Percentiles rank a stretch among this genome's conserved stretches.
phyloP scores from a whole-genome alignment of 2,329 filamentous ascomycete genomes.

The Geosmithia putterillii region DNA sequence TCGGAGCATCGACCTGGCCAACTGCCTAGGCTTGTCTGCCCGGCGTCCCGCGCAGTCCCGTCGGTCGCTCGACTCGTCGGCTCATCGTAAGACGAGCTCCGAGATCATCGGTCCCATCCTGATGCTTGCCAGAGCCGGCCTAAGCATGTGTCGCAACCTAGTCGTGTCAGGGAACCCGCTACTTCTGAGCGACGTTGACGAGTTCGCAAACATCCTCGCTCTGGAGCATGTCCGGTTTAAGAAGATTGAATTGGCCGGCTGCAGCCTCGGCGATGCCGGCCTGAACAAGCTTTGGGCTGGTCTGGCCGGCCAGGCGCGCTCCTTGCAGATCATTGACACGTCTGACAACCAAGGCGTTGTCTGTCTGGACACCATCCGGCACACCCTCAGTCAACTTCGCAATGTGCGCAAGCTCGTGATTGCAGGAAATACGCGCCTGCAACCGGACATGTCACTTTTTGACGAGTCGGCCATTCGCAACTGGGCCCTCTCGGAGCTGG shows the following conservation, averaged over 20 bases:
- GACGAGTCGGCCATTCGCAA: slow-evolving; percentile 26
- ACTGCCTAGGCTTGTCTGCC: slow-evolving; percentile 20
- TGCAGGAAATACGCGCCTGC: slow-evolving; percentile 35
- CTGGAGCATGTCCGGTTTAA: slow-evolving; percentile 26
- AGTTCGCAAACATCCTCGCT: slow-evolving; percentile 25
- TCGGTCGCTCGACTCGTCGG: slow-evolving; percentile 6
- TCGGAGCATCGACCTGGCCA: slow-evolving; percentile 39
- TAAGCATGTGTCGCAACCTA: slow-evolving; percentile 37
- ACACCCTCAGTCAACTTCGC: slow-evolving; percentile 28
- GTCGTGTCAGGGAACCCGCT: slow-evolving; percentile 36
- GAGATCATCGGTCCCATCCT: slow-evolving; percentile 36
- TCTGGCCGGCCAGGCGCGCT: slow-evolving; percentile 29
- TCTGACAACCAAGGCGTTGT: slow-evolving; percentile 40
- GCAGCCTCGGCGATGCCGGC: slow-evolving; percentile 35
- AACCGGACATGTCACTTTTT: slow-evolving; percentile 31
- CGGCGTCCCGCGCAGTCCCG: not conserved
- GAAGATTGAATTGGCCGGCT: slow-evolving; percentile 36
- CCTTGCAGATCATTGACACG: slow-evolving; percentile 35
- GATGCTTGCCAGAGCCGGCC: slow-evolving; percentile 32
- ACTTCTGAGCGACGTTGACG: slow-evolving; percentile 31
- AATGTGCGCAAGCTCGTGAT: slow-evolving; percentile 36
- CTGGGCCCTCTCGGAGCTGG: slow-evolving; percentile 39
- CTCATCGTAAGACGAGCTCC: slow-evolving; percentile 13
- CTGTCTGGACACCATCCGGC: slow-evolving; percentile 30
- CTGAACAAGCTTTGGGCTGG: slow-evolving; percentile 34